Percentiles rank a stretch among this genome's conserved stretches.
These are phyloP conservation scores for Darksidea phi DNA, from an alignment of 495 filamentous ascomycete genomes.

Conservation along the genomic window DNA sequence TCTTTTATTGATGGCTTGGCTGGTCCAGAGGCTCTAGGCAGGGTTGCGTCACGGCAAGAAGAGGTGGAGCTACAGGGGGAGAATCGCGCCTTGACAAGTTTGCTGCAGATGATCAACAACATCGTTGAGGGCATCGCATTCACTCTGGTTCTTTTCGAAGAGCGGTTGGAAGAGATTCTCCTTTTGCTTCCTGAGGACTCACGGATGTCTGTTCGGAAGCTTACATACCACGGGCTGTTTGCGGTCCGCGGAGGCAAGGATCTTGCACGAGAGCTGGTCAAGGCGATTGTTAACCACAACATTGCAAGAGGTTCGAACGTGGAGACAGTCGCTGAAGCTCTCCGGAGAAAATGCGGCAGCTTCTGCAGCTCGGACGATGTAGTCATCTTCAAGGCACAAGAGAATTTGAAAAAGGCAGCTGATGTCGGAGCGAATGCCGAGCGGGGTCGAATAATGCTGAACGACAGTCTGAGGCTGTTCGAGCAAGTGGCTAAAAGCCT, in stretches of 20 bases:
- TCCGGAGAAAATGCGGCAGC: constrained; percentile 85
- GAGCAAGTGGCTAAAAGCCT: constrained; percentile 79
- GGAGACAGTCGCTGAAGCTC: constrained; percentile 90
- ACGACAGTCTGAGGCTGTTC: constrained; percentile 85
- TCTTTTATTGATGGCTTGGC: constrained; percentile 88
- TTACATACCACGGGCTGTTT: constrained; percentile 87
- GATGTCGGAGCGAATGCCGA: constrained; percentile 75
- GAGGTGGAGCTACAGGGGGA: constrained; percentile 88
- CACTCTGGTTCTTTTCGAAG: constrained; percentile 87
- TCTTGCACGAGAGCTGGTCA: constrained; percentile 93
- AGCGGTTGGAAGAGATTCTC: constrained; percentile 85
- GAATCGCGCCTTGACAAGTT: constrained; percentile 83
- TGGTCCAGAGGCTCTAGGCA: constrained; percentile 74
- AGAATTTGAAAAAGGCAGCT: constrained; percentile 80
- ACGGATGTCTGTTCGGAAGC: constrained; percentile 64
- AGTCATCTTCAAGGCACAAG: constrained; percentile 96
- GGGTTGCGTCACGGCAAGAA: constrained; percentile 74
- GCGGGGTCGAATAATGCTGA: constrained; percentile 73
- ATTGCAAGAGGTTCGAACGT: constrained; percentile 95
- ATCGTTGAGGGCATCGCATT: constrained; percentile 97
- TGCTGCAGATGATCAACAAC: constrained; percentile 75
- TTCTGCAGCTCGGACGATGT: constrained; percentile 98
- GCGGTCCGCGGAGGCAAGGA: constrained; percentile 74
- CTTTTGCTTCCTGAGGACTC: constrained; percentile 68
- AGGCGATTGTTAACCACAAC: constrained; percentile 95